Percentiles rank a stretch among this genome's conserved stretches.
Evolutionary conservation across 176 grass and related monocot species (phyloP).

Genomic region (Secale cereale): DNA sequence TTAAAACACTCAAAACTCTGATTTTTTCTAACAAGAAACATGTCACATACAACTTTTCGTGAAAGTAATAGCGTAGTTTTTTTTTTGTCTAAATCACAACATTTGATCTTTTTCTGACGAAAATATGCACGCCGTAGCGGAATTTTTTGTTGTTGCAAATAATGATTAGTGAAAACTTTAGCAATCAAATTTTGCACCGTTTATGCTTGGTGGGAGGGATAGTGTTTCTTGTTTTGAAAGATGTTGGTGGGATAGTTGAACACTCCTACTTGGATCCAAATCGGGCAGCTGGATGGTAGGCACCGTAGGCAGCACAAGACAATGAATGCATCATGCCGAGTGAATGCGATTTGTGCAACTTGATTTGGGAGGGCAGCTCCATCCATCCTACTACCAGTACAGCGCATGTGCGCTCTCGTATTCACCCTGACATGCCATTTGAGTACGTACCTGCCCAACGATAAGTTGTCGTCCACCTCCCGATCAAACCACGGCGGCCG

Average conservation of each 20-base stretch:
- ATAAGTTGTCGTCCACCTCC: neutral
- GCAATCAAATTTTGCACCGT: neutral
- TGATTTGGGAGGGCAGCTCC: neutral
- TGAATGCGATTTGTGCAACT: neutral
- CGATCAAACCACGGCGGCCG: neutral
- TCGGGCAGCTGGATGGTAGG: neutral
- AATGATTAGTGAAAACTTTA: no score
- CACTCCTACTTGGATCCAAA: neutral
- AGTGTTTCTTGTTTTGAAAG: neutral
- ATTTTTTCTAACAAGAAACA: no score
- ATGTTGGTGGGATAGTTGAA: neutral
- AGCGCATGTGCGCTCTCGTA: conserved; percentile 18
- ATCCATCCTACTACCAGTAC: neutral
- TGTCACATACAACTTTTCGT: no score
- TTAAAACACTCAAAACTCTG: no score
- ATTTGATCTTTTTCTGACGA: no score
- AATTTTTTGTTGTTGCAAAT: no score
- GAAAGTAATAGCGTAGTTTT: no score
- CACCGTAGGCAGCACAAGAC: neutral
- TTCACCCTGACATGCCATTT: neutral
- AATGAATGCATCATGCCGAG: neutral
- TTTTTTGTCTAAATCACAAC: no score
- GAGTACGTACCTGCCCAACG: neutral
- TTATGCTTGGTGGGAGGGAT: neutral
- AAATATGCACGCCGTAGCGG: no score